Percentiles rank a stretch among this genome's conserved stretches.
Evolutionary conservation across 495 filamentous ascomycete genomes (phyloP).

Genomic region (Clavariopsis aquatica): DNA sequence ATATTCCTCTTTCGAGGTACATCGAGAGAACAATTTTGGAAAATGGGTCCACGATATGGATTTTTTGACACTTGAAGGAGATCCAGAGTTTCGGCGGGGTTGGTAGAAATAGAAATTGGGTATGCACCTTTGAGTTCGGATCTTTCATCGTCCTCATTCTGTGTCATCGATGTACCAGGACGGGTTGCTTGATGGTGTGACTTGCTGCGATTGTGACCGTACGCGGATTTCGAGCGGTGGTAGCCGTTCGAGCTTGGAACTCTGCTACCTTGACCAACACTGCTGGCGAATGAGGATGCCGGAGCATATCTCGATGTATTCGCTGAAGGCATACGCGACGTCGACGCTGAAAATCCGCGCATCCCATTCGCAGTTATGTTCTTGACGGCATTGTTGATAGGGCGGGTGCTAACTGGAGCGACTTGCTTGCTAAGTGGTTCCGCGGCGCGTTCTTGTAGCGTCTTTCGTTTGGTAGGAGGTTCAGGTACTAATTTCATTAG

Average conservation of each 20-base stretch:
- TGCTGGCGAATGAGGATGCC: conserved; percentile 21
- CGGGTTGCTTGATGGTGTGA: conserved; percentile 25
- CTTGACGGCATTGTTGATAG: conserved; percentile 28
- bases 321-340: conserved; percentile 25
- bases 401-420: conserved; percentile 24
- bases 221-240: conserved; percentile 12
- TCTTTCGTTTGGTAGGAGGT: conserved; percentile 37
- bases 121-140: conserved; percentile 26
- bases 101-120: conserved; percentile 24
- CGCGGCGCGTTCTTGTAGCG: conserved; percentile 33
- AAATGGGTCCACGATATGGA: neutral
- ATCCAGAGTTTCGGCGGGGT: neutral
- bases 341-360: conserved; percentile 15
- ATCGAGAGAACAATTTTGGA: conserved; percentile 4
- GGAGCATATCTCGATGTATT: conserved; percentile 20
- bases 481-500: conserved; percentile 35
- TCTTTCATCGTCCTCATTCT: conserved; percentile 20
- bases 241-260: conserved; percentile 13
- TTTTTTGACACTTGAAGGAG: conserved; percentile 7
- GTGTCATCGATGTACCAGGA: conserved; percentile 18
- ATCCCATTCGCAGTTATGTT: conserved; percentile 7
- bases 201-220: conserved; percentile 30
- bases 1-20: conserved; percentile 8
- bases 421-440: conserved; percentile 27
- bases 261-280: conserved; percentile 18